Percentiles rank a stretch among this genome's conserved stretches.
These are phyloP conservation scores for Exophiala alcalophila DNA, from an alignment of 2,329 filamentous ascomycete species.

Conservation along the genomic window DNA sequence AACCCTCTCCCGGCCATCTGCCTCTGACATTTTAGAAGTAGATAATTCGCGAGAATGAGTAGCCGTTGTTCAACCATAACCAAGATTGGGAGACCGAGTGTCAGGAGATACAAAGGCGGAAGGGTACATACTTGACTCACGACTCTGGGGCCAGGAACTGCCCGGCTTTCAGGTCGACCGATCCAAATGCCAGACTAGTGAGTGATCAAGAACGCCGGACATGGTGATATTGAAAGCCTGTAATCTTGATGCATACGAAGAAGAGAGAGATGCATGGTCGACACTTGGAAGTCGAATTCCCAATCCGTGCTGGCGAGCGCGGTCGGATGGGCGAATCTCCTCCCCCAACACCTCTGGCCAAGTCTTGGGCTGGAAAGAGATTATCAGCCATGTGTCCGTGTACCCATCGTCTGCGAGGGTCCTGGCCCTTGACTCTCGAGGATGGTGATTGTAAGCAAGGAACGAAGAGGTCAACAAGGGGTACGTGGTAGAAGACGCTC, in stretches of 20 bases:
- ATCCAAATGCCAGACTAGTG: too few relatives aligned
- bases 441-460: too few relatives aligned
- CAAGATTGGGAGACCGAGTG: slow-evolving; percentile 19
- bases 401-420: not conserved
- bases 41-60: too few relatives aligned
- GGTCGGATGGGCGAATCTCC: not conserved
- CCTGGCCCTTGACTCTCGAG: not conserved
- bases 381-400: not conserved
- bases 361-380: not conserved
- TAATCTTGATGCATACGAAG: too few relatives aligned
- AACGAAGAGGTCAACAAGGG: too few relatives aligned
- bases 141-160: not conserved
- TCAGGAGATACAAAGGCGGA: slow-evolving; percentile 18
- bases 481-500: not conserved
- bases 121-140: slow-evolving; percentile 1
- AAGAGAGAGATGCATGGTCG: too few relatives aligned
- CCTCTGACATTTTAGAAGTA: not conserved
- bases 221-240: too few relatives aligned
- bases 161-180: not conserved
- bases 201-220: too few relatives aligned
- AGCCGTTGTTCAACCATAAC: slow-evolving; percentile 14
- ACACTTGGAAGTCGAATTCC: too few relatives aligned
- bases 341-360: not conserved
- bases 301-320: not conserved
- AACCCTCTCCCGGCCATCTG: slow-evolving; percentile 8